Percentiles rank a stretch among this genome's conserved stretches.
Evolutionary conservation across 306 rosid species (phyloP).

Genomic region (Prunus campanulata): DNA sequence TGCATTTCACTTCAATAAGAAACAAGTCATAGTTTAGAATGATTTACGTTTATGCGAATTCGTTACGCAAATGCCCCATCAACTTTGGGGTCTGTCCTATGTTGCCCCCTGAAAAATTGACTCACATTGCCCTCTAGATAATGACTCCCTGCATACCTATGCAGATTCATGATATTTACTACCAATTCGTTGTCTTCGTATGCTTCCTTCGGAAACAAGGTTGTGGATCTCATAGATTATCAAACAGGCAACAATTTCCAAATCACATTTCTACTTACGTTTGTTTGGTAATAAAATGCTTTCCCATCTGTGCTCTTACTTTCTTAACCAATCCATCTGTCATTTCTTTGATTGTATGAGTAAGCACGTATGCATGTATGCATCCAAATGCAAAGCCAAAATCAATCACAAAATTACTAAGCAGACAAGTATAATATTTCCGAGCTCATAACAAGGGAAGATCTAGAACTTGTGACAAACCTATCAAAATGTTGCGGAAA

Average conservation of each 20-base stretch:
- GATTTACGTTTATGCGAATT: no score
- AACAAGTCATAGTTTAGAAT: no score
- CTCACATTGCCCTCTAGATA: neutral
- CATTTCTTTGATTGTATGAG: neutral
- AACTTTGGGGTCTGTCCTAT: no score
- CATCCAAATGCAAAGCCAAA: neutral
- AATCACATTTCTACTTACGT: neutral
- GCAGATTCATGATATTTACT: neutral
- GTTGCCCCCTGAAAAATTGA: no score
- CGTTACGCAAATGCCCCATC: no score
- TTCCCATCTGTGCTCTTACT: neutral
- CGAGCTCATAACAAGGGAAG: neutral
- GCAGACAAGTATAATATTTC: neutral
- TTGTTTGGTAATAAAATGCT: neutral
- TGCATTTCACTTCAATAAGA: no score
- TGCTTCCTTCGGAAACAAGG: neutral
- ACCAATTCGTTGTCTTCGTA: neutral
- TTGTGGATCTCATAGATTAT: neutral
- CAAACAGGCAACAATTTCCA: neutral
- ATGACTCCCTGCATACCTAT: neutral
- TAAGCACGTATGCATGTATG: neutral
- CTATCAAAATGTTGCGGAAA: neutral
- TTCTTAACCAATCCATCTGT: neutral
- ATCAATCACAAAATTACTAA: neutral
- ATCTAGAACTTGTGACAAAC: constrained; percentile 6